Evolutionary conservation across 495 filamentous ascomycete genomes (phyloP).

Genomic region (Penicillium mononematosum): DNA sequence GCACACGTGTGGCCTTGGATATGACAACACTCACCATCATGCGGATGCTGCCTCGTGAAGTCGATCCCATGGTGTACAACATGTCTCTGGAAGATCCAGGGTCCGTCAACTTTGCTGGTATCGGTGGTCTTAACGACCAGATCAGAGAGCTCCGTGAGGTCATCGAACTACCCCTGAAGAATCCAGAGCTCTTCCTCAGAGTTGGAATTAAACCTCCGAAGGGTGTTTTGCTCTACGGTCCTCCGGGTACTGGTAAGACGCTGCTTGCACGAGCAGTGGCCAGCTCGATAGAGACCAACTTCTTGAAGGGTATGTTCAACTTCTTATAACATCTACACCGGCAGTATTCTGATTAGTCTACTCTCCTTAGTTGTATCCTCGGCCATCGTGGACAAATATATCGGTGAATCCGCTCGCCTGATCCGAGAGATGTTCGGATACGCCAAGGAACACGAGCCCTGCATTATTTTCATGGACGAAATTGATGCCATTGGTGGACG

Average conservation of each 20-base stretch:
- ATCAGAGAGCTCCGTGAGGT: conserved; percentile 97
- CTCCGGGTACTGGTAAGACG: conserved; percentile 96
- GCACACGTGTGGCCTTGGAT: conserved; percentile 95
- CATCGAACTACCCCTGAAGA: conserved; percentile 97
- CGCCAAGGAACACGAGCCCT: conserved; percentile 98
- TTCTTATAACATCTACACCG: background rate
- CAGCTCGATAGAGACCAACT: conserved; percentile 96
- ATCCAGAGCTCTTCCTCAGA: conserved; percentile 93
- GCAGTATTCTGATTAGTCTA: conserved; percentile 22
- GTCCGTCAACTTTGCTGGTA: conserved; percentile 97
- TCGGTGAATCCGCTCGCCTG: conserved; percentile 94
- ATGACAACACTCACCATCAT: conserved; percentile 99
- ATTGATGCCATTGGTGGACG: conserved; percentile 98
- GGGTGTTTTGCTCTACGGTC: conserved; percentile 96
- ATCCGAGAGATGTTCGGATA: conserved; percentile 99
- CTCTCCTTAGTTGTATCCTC: conserved; percentile 83
- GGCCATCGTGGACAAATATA: conserved; percentile 99
- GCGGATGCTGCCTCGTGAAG: conserved; percentile 98
- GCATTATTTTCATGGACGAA: conserved; percentile 99
- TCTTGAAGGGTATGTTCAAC: conserved; percentile 75
- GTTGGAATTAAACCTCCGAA: conserved; percentile 99
- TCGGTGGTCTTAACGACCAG: conserved; percentile 98
- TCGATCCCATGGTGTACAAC: conserved; percentile 98
- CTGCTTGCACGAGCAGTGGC: conserved; percentile 92
- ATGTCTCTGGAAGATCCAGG: conserved; percentile 99